Evolutionary conservation across 2,329 filamentous ascomycete species (phyloP), one percentile per base, ranked within the genome.

Genomic region (Colletotrichum karsti): DNA sequence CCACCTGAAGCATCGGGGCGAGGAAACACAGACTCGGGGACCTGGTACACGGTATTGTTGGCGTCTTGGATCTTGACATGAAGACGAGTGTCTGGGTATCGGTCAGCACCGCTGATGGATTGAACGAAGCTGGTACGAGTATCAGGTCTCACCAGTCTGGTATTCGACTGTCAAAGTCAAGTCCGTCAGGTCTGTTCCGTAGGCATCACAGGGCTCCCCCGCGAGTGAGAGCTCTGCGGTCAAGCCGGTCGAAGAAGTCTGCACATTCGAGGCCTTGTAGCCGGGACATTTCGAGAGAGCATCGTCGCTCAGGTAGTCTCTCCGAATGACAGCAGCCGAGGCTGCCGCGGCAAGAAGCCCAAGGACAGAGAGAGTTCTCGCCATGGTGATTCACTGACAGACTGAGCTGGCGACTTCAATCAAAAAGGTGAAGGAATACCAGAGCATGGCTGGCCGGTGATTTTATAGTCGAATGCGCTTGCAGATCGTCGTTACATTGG

Each of bases 21-120:
- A 3, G 90, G 85, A 22, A 95, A 81, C 26, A 93, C 88, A 3
- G 86, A 86, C 37, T 91, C 88, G 12, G 92, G 92, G 1, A 95
- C 88, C 76, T 95, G 92, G 73, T 93, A 95, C 51, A 92, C 91
- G 28, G 89, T 84, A 70, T 91, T 85, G n/a, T 82, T 87, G 6
- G 86, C 84, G 77, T 95, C 93, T 70, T 91, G 88, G 63, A 94
- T 93, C 73, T 92, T 87, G 74, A 94, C 89, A 74, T 93, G 92
- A 4, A 94, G 85, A n/a, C 92, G 90, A 22, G 86, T 83, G 48
- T 88, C 90, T 91, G 26, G 35, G 18, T 20, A 13, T 6, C n/a
- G 9, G 42, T 56, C 28, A 55, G 44, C 42, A 42, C 13, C 15
- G 7, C 30, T 22, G 13, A 46, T 24, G 9, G 30, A 20, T n/a